These are phyloP conservation scores for Aspergillus ustus DNA, from an alignment of 2,329 filamentous ascomycete genomes.

Conservation along the genomic window DNA sequence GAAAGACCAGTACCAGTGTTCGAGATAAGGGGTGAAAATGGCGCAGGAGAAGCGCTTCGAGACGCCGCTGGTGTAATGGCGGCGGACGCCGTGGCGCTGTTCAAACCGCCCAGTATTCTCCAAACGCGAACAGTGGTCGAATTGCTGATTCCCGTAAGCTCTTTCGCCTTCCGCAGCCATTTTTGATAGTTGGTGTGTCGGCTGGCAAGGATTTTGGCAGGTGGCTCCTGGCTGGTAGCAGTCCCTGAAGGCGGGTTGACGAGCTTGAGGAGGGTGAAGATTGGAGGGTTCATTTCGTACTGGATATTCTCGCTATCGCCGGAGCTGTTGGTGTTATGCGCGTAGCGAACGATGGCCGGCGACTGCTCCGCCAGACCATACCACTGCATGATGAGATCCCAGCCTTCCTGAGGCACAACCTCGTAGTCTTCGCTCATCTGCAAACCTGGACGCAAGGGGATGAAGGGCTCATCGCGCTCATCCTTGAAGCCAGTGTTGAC, in stretches of 20 bases:
- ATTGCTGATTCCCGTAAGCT: conserved; percentile 67
- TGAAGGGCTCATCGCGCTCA: conserved; percentile 60
- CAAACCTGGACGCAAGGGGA: conserved; percentile 73
- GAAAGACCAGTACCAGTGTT: conserved; percentile 57
- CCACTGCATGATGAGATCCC: conserved; percentile 80
- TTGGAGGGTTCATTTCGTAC: conserved; percentile 82
- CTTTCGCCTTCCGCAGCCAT: conserved; percentile 79
- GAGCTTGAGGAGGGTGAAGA: conserved; percentile 84
- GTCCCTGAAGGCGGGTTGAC: conserved; percentile 62
- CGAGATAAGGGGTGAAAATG: conserved; percentile 47
- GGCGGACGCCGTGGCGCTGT: conserved; percentile 49
- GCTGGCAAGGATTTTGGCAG: conserved; percentile 72
- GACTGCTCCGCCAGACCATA: conserved; percentile 76
- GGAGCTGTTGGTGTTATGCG: conserved; percentile 71
- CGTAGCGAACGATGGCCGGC: conserved; percentile 72
- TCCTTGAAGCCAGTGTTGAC: conserved; percentile 46
- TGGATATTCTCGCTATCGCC: conserved; percentile 69
- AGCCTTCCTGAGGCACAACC: conserved; percentile 77
- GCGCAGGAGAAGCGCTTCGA: conserved; percentile 49
- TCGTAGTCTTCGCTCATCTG: conserved; percentile 71
- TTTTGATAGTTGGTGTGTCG: conserved; percentile 70
- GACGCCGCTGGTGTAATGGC: conserved; percentile 50
- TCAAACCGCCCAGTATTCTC: conserved; percentile 59
- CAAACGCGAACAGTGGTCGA: conserved; percentile 78
- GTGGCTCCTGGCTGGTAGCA: conserved; percentile 62